Evolutionary conservation across 2,329 filamentous ascomycete genomes (phyloP), one percentile per base, ranked within the genome.

Genomic region (Harringtonia aguacate): DNA sequence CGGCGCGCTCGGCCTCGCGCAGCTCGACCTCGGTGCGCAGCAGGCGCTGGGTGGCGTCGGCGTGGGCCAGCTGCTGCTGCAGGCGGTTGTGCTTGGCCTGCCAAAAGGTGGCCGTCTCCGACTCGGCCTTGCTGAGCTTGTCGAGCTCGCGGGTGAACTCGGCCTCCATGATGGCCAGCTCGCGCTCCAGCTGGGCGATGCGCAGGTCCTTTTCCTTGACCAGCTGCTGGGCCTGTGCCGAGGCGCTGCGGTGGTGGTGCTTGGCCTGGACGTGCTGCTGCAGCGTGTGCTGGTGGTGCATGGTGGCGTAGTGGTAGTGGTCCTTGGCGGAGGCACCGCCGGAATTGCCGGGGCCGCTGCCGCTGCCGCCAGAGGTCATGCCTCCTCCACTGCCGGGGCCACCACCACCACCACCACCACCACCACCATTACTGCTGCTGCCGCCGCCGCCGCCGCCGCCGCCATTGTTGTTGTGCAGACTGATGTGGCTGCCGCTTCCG

Each of bases 71-170:
- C 52, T 71, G 70, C 58, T 72, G 68, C 56, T 76, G 68, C 37
- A 47, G 37, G 14, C 48, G 46, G 34, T 66, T 67, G 58, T 77
- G 69, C 53, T 75, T 76, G 36, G 66, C 58, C 58, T 79, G 74
- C 73, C 76, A 79, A 55, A 73, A 76, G 14, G 66, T 65, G 4
- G 73, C 65, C 40, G 67, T 70, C 56, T 77, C 73, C 58, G 66
- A 69, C 61, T 79, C 74, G 55, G 67, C 66, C 55, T 67, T 63
- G 53, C 66, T 69, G 17, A 77, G 64, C 50, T 63, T 64, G 54
- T 75, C 71, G 17, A 79, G 64, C 54, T 76, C 67, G 30, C 64
- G 65, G 43, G 63, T 59, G 55, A 79, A 77, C 54, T 76, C 72
- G 44, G 56, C 55, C 55, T 75, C 69, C 67, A 76, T 73, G 28